Percentiles rank a stretch among this genome's conserved stretches.
phyloP scores from a whole-genome alignment of 495 filamentous ascomycete species.

The Sordaria brevicollis region DNA sequence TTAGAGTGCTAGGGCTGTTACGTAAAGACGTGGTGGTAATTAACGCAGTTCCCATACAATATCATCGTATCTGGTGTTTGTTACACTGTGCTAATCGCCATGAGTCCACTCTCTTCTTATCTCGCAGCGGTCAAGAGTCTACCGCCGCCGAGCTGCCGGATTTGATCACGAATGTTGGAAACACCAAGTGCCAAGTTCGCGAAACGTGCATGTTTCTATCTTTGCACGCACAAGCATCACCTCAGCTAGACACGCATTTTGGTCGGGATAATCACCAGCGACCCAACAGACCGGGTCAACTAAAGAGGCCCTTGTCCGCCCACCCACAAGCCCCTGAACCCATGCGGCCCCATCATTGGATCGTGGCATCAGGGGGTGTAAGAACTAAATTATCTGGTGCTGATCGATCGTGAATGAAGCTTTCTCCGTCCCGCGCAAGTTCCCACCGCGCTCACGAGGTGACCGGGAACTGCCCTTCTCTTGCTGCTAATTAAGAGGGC shows the following conservation, averaged over 20 bases:
- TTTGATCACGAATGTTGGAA: neutral
- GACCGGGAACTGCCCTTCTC: neutral
- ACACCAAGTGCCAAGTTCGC: neutral
- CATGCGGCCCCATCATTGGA: neutral
- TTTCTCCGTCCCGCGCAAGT: neutral
- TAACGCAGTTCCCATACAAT: neutral
- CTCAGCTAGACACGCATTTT: neutral
- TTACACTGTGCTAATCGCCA: neutral
- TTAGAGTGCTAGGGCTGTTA: neutral
- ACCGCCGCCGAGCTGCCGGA: neutral
- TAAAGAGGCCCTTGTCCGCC: neutral
- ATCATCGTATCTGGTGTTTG: neutral
- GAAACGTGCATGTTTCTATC: neutral
- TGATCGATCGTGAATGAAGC: neutral
- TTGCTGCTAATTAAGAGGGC: neutral
- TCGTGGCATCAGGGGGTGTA: neutral
- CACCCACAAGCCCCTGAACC: neutral
- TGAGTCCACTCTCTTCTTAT: neutral
- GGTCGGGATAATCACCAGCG: neutral
- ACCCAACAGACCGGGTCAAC: neutral
- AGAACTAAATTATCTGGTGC: neutral
- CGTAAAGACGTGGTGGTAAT: neutral
- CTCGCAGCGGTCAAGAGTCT: neutral
- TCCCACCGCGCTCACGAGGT: neutral
- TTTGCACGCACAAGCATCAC: neutral